These are phyloP conservation scores for Pholiota conissans DNA, from an alignment of 768 basidiomycete species.

Conservation along the genomic window DNA sequence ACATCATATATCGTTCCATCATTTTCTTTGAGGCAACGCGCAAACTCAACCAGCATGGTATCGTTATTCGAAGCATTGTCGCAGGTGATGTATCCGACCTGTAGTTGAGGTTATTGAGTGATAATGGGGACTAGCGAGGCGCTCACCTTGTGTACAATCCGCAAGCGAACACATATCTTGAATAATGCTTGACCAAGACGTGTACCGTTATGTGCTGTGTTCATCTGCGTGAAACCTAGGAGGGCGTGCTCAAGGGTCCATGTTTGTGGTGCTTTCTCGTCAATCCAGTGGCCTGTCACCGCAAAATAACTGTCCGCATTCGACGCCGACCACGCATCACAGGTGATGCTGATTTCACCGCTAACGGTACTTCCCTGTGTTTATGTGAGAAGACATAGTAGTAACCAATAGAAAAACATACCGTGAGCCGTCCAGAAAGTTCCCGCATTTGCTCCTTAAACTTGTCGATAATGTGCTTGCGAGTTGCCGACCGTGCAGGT, in stretches of 20 bases:
- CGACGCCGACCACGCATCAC: slow-evolving; percentile 37
- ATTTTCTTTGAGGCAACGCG: not conserved
- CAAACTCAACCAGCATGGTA: slow-evolving; percentile 33
- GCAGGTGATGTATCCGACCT: slow-evolving; percentile 38
- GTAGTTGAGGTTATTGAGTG: not conserved
- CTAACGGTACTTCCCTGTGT: slow-evolving; percentile 3
- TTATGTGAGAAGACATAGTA: not conserved
- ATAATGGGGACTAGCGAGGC: not conserved
- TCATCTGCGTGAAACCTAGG: slow-evolving; percentile 33
- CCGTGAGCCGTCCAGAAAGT: slow-evolving; percentile 4
- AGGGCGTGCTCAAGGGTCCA: slow-evolving; percentile 32
- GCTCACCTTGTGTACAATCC: slow-evolving; percentile 29
- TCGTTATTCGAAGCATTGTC: slow-evolving; percentile 39
- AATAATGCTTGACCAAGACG: slow-evolving; percentile 36
- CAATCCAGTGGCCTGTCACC: slow-evolving; percentile 36
- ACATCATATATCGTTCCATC: not conserved
- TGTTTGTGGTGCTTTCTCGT: slow-evolving; percentile 17
- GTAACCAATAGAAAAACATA: not conserved
- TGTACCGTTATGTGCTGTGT: slow-evolving; percentile 34
- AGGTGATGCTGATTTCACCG: slow-evolving; percentile 23
- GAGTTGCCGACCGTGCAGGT: not conserved
- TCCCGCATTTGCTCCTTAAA: slow-evolving; percentile 11
- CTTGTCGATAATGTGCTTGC: slow-evolving; percentile 2
- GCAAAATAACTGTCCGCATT: slow-evolving; percentile 38
- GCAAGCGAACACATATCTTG: slow-evolving; percentile 27